phyloP scores from a whole-genome alignment of 2,329 filamentous ascomycete genomes.

The Pestalotiopsis sp. region DNA sequence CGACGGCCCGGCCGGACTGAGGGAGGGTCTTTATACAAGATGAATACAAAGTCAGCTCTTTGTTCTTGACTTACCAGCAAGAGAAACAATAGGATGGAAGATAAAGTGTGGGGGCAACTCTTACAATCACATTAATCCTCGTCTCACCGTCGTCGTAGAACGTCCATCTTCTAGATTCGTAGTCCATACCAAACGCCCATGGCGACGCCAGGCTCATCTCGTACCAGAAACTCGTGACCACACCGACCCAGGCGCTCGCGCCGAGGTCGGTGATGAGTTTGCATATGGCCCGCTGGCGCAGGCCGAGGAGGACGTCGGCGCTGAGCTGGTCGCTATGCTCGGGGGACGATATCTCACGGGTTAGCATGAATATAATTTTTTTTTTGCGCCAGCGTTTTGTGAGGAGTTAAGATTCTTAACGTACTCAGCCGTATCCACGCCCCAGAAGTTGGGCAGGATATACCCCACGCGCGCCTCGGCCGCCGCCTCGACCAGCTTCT shows the following conservation, averaged over 20 bases:
- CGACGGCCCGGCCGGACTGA: conserved; percentile 50
- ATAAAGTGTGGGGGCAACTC: no score
- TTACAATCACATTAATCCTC: conserved; percentile 48
- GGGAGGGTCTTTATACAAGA: no score
- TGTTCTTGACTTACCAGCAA: no score
- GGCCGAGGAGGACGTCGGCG: conserved; percentile 32
- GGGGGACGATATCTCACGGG: no score
- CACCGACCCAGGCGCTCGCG: conserved; percentile 44
- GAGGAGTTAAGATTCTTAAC: no score
- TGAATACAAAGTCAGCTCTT: no score
- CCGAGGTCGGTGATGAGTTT: conserved; percentile 43
- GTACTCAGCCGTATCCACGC: not conserved
- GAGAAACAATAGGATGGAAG: no score
- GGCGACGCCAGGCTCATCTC: conserved; percentile 47
- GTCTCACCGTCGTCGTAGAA: conserved; percentile 60
- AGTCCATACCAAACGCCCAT: conserved; percentile 51
- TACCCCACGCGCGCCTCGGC: conserved; percentile 56
- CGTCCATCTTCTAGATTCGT: conserved; percentile 41
- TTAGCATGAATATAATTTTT: no score
- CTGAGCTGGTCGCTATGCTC: conserved; percentile 36
- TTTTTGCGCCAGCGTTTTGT: no score
- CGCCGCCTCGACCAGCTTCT: conserved; percentile 56
- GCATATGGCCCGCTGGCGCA: conserved; percentile 23
- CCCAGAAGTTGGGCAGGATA: conserved; percentile 49
- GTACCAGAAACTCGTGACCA: conserved; percentile 56